Base-by-base conservation (phyloP, 495 filamentous ascomycete species). In the Parachaetomium inaequale region DNA sequence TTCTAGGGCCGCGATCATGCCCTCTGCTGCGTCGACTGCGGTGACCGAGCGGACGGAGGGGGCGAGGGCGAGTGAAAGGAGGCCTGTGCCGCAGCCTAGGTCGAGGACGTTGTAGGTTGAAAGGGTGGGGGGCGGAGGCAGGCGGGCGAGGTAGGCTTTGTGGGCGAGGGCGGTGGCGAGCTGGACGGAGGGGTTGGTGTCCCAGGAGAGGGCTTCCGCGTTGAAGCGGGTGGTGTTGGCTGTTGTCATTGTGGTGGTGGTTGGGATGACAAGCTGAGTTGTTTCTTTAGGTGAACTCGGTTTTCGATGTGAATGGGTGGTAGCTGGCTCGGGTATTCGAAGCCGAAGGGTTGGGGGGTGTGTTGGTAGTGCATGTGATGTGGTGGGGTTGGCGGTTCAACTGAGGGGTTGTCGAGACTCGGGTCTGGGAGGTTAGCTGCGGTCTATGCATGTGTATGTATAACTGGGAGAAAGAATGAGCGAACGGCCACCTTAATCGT, bases 81-180 rank as follows among this genome's bases (percentile, higher is more conserved):
- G 73, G 50, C 82, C 82, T 12, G 82, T 85, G 23, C 82, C 82
- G 65, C 82, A 84, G 58, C 82, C 82, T 15, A 85, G 78, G 69
- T 85, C 82, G 21, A 85, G 76, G 17, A 84, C 75, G 56, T 83
- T 67, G 49, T 70, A 58, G 10, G 62, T 49, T 0, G 69, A 40
- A 2, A 66, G 45, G 0, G 29, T 38, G 7, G 49, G 10, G 23
- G 64, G 7, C 55, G 40, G 4, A 3, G 70, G 64, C 5, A 73
- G 54, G 19, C 49, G 65, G 19, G 66, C 29, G 46, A 78, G 67
- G 55, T 74, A 70, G 25, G 74, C 63, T 26, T 68, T 60, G 40
- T 70, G 59, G 4, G 76, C 76, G 17, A 65, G 62, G 19, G 59
- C 31, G 31, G 70, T 73, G 19, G 76, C 74, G 25, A 58, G 63